Conservation (phyloP, 139 green algal genomes). For the Picochlorum sp. region DNA sequence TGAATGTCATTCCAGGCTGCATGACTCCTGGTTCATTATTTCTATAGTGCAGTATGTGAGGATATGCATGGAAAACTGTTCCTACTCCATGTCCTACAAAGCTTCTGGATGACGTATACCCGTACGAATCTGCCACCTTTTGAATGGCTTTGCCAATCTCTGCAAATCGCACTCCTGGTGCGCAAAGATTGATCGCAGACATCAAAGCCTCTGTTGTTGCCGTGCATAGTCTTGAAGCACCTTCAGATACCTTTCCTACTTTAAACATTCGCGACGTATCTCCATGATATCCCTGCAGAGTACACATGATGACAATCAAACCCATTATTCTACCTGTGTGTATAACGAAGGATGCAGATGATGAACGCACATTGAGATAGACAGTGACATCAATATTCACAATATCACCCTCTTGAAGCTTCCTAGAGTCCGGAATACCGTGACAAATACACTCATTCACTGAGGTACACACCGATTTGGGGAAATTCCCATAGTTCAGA, state of each 20-base stretch:
- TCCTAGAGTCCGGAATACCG: conserved; percentile 68
- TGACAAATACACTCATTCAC: conserved; percentile 99
- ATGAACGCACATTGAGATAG: conserved; percentile 61
- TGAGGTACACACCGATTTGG: conserved; percentile 94
- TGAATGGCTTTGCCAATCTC: conserved; percentile 75
- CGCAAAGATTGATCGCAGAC: conserved; percentile 67
- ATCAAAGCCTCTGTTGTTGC: conserved; percentile 65
- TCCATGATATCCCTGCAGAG: conserved; percentile 80
- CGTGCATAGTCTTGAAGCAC: conserved; percentile 59
- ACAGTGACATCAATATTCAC: conserved; percentile 98
- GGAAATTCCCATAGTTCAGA: conserved; percentile 89
- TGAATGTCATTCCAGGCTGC: conserved; percentile 86
- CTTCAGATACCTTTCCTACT: conserved; percentile 54
- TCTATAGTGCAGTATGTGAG: conserved; percentile 71
- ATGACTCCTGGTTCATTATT: conserved; percentile 65
- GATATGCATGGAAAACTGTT: conserved; percentile 77
- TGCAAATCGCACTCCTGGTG: conserved; percentile 65
- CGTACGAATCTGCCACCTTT: conserved; percentile 65
- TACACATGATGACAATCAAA: background rate
- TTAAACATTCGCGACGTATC: conserved; percentile 80
- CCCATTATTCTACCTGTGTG: background rate
- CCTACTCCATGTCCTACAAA: conserved; percentile 97
- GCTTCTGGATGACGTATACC: conserved; percentile 56
- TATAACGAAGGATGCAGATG: background rate
- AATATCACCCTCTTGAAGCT: conserved; percentile 80